Percentiles rank a stretch among this genome's conserved stretches.
Evolutionary conservation across 2,329 filamentous ascomycete genomes (phyloP).

Genomic region (Xylariales sp.): DNA sequence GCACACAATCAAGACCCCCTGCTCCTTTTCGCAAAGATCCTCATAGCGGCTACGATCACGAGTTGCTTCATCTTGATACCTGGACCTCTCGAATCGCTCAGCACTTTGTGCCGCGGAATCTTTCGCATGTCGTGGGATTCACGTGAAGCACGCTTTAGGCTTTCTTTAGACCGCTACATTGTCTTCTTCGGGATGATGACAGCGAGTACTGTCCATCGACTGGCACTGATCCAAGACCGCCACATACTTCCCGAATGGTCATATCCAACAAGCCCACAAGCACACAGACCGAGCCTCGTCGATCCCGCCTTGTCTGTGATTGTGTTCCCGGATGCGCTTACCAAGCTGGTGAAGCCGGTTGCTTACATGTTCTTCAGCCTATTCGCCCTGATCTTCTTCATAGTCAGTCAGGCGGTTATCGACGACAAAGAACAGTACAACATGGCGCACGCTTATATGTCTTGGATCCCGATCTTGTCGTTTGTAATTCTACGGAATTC

Average conservation of each 20-base stretch:
- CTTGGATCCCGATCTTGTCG: conserved; percentile 48
- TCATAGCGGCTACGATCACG: conserved; percentile 35
- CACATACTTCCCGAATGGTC: conserved; percentile 16
- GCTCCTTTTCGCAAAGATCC: conserved; percentile 43
- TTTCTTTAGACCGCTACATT: conserved; percentile 49
- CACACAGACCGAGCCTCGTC: conserved; percentile 4
- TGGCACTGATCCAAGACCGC: conserved; percentile 17
- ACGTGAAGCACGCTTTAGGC: conserved; percentile 43
- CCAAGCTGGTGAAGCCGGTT: not conserved
- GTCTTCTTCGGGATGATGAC: conserved; percentile 52
- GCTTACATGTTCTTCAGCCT: conserved; percentile 10
- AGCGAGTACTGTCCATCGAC: conserved; percentile 35
- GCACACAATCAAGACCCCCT: conserved; percentile 36
- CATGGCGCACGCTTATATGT: conserved; percentile 46
- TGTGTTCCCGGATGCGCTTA: not conserved
- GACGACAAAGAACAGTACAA: conserved; percentile 39
- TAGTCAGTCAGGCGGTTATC: conserved; percentile 22
- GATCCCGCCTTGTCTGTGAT: conserved; percentile 1
- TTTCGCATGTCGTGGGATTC: conserved; percentile 46
- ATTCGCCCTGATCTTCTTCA: conserved; percentile 28
- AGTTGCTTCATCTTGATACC: conserved; percentile 29
- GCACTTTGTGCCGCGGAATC: conserved; percentile 31
- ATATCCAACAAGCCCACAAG: conserved; percentile 13
- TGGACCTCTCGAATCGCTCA: conserved; percentile 37
- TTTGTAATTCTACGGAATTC: conserved; percentile 50